A percentile compares a stretch with the other conserved stretches of the same genome.
phyloP scores from a whole-genome alignment of 2,329 filamentous ascomycete genomes.

The Trichoderma koningiopsis region DNA sequence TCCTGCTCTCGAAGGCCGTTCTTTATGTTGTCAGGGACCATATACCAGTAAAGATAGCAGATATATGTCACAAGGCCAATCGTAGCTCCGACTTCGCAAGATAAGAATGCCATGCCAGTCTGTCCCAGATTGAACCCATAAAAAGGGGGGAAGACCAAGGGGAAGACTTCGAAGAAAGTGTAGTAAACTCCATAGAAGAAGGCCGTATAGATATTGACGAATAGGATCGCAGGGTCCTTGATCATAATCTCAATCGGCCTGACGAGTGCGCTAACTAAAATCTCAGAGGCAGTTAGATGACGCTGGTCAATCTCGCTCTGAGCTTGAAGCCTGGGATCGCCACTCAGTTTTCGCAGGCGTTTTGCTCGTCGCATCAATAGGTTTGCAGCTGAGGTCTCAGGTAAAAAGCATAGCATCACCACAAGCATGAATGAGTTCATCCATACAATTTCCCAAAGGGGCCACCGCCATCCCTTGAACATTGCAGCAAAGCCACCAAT shows the following conservation, averaged over 20 bases:
- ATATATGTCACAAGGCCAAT: neutral
- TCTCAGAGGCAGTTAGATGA: conserved; percentile 27
- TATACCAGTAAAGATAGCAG: neutral
- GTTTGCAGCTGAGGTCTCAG: conserved; percentile 57
- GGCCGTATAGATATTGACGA: conserved; percentile 43
- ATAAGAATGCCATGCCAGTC: neutral
- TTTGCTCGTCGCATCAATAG: conserved; percentile 58
- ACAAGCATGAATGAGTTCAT: conserved; percentile 54
- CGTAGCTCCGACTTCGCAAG: neutral
- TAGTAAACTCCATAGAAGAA: conserved; percentile 34
- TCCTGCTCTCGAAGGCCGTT: neutral
- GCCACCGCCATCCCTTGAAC: conserved; percentile 57
- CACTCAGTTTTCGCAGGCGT: conserved; percentile 47
- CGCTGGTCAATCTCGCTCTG: conserved; percentile 31
- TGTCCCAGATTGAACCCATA: neutral
- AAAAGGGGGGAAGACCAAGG: neutral
- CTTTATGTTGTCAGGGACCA: neutral
- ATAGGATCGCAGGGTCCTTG: conserved; percentile 39
- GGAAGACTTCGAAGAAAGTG: neutral
- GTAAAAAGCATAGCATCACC: conserved; percentile 57
- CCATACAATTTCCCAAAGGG: conserved; percentile 60
- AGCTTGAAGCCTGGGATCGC: conserved; percentile 27
- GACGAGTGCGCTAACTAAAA: conserved; percentile 31
- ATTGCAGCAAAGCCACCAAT: conserved; percentile 48
- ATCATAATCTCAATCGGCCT: conserved; percentile 38